Evolutionary conservation across 371 early-diverging fungal species (phyloP).

Genomic region (Batkoa obscura): DNA sequence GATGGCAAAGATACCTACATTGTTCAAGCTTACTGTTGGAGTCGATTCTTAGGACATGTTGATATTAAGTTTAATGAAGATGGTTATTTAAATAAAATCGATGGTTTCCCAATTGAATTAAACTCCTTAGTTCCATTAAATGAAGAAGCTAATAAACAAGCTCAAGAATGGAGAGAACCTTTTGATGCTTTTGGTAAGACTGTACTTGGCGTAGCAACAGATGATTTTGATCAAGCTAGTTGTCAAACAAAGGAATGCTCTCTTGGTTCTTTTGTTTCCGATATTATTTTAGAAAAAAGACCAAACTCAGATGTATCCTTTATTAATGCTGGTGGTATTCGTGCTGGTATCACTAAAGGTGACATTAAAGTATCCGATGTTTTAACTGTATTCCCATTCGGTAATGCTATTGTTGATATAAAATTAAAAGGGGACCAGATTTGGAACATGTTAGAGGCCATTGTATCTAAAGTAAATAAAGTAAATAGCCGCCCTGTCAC

Average conservation of each 20-base stretch:
- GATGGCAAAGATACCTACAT: slow-evolving; percentile 33
- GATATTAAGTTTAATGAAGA: slow-evolving; percentile 34
- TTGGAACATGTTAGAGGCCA: slow-evolving; percentile 19
- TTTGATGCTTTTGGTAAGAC: slow-evolving; percentile 22
- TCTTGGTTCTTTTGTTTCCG: slow-evolving; percentile 29
- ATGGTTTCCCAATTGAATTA: slow-evolving; percentile 33
- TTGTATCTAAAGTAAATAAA: slow-evolving; percentile 8
- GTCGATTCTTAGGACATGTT: slow-evolving; percentile 45
- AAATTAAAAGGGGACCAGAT: slow-evolving; percentile 22
- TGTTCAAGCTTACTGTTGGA: slow-evolving; percentile 32
- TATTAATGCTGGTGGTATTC: slow-evolving; percentile 36
- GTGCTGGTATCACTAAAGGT: slow-evolving; percentile 23
- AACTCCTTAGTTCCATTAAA: slow-evolving; percentile 23
- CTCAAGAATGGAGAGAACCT: slow-evolving; percentile 22
- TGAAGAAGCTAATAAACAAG: slow-evolving; percentile 10
- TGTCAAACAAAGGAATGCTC: slow-evolving; percentile 26
- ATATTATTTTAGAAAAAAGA: slow-evolving; percentile 21
- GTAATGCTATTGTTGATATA: slow-evolving; percentile 21
- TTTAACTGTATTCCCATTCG: slow-evolving; percentile 32
- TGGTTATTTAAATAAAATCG: slow-evolving; percentile 19
- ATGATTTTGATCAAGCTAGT: slow-evolving; percentile 13
- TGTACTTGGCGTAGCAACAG: slow-evolving; percentile 20
- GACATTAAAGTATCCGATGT: slow-evolving; percentile 26
- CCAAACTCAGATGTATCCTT: slow-evolving; percentile 17
- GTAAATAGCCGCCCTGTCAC: slow-evolving; percentile 14